These are phyloP conservation scores for Mortierella polycephala DNA, from an alignment of 371 early-diverging fungal species.

Conservation along the genomic window DNA sequence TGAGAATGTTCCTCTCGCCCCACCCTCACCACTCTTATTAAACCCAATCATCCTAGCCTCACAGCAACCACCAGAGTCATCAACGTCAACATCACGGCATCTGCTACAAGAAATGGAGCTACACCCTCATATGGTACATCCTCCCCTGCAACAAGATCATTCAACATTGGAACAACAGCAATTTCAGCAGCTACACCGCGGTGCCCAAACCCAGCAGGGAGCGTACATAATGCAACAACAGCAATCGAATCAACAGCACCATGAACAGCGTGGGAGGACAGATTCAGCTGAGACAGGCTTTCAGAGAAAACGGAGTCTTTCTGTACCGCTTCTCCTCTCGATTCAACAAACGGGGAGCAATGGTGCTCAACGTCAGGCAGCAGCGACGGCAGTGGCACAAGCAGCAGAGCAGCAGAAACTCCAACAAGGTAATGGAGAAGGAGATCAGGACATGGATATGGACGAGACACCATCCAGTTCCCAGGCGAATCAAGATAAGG, in stretches of 20 bases:
- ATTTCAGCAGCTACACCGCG: neutral
- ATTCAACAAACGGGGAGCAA: neutral
- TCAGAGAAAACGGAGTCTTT: slow-evolving; percentile 36
- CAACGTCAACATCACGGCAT: slow-evolving; percentile 1
- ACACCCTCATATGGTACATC: slow-evolving; percentile 3
- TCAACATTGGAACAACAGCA: neutral
- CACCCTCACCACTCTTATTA: slow-evolving; percentile 21
- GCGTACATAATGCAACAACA: neutral
- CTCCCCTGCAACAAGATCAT: neutral
- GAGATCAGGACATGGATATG: slow-evolving; percentile 35
- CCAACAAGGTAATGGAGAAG: slow-evolving; percentile 5
- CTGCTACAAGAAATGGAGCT: neutral
- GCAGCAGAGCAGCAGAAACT: neutral
- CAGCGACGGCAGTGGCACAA: neutral
- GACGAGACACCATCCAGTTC: neutral
- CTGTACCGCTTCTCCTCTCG: slow-evolving; percentile 30
- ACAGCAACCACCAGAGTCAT: slow-evolving; percentile 11
- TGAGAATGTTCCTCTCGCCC: neutral
- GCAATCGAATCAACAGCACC: slow-evolving; percentile 6
- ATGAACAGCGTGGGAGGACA: slow-evolving; percentile 1
- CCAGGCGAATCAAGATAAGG: neutral
- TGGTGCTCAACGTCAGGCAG: neutral
- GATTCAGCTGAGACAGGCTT: neutral
- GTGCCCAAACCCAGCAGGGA: neutral
- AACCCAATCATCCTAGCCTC: slow-evolving; percentile 35